These are phyloP conservation scores for Torulaspora indica DNA, from an alignment of 805 yeast species.

Conservation along the genomic window DNA sequence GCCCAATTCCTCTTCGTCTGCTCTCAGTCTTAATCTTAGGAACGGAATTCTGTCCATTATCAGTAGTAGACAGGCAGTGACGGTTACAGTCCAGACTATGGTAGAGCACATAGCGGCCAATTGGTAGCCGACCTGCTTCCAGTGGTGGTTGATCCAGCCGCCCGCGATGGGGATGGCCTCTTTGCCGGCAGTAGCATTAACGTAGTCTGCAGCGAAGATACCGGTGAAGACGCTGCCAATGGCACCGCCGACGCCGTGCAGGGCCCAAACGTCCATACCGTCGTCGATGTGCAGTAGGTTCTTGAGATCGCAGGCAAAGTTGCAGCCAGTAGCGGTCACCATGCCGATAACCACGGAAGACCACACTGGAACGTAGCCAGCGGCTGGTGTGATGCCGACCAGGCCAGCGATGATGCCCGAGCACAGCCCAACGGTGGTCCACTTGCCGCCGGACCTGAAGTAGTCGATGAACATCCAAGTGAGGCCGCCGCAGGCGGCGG, in stretches of 20 bases:
- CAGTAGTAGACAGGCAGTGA: constrained; percentile 64
- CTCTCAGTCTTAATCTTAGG: constrained; percentile 73
- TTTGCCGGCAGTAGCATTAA: constrained; percentile 74
- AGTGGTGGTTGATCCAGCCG: constrained; percentile 86
- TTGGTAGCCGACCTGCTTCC: constrained; percentile 81
- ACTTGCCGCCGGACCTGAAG: constrained; percentile 77
- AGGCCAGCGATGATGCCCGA: constrained; percentile 91
- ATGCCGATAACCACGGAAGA: constrained; percentile 80
- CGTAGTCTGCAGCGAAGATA: constrained; percentile 85
- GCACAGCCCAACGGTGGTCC: constrained; percentile 93
- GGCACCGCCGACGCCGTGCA: constrained; percentile 93
- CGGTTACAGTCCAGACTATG: constrained; percentile 68
- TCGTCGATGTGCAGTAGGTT: constrained; percentile 73
- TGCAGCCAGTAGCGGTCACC: constrained; percentile 70
- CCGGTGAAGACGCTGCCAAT: constrained; percentile 83
- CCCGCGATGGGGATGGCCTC: constrained; percentile 56
- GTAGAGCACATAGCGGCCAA: constrained; percentile 70
- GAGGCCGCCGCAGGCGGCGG: constrained; percentile 90
- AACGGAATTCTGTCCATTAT: constrained; percentile 72
- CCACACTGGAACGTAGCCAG: constrained; percentile 93
- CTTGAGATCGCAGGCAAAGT: constrained; percentile 81
- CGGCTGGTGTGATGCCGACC: constrained; percentile 95
- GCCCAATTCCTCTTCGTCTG: constrained; percentile 84
- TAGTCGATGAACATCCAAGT: constrained; percentile 92
- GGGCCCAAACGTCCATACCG: constrained; percentile 89